Evolutionary conservation across 352 stramenopile species (phyloP).

Genomic region (Phytophthora tubulina): DNA sequence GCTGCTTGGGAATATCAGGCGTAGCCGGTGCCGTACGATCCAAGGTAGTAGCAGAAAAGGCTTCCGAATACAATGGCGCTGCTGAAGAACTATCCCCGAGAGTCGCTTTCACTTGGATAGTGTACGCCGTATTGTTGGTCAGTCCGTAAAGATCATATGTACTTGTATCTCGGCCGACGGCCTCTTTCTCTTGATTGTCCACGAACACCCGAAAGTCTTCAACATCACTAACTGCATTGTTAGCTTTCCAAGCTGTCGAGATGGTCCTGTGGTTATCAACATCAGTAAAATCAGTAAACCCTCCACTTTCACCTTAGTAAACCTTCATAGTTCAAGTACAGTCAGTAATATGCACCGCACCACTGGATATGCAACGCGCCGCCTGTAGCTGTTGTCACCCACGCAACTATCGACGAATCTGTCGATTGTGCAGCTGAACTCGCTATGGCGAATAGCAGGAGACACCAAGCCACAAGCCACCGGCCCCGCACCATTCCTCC

Average conservation of each 20-base stretch:
- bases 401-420: slow-evolving; percentile 19
- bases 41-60: slow-evolving; percentile 39
- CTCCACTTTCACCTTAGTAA: background rate
- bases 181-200: slow-evolving; percentile 24
- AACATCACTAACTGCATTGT: slow-evolving; percentile 37
- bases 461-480: slow-evolving; percentile 1
- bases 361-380: slow-evolving; percentile 52
- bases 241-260: slow-evolving; percentile 23
- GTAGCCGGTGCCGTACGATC: slow-evolving; percentile 26
- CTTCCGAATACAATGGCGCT: slow-evolving; percentile 37
- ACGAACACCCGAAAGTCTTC: slow-evolving; percentile 38
- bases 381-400: slow-evolving; percentile 27
- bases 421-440: slow-evolving; percentile 12
- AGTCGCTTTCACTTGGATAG: slow-evolving; percentile 34
- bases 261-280: slow-evolving; percentile 32
- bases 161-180: background rate
- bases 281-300: background rate
- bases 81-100: slow-evolving; percentile 18
- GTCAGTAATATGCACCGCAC: slow-evolving; percentile 11
- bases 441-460: slow-evolving; percentile 17
- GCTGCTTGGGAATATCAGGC: slow-evolving; percentile 14
- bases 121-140: slow-evolving; percentile 44
- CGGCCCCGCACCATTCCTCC: background rate
- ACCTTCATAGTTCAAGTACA: background rate
- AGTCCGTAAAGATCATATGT: slow-evolving; percentile 50